Evolutionary conservation across 1,284 basidiomycete genomes (phyloP).

Genomic region (Cutaneotrichosporon cutaneum): DNA sequence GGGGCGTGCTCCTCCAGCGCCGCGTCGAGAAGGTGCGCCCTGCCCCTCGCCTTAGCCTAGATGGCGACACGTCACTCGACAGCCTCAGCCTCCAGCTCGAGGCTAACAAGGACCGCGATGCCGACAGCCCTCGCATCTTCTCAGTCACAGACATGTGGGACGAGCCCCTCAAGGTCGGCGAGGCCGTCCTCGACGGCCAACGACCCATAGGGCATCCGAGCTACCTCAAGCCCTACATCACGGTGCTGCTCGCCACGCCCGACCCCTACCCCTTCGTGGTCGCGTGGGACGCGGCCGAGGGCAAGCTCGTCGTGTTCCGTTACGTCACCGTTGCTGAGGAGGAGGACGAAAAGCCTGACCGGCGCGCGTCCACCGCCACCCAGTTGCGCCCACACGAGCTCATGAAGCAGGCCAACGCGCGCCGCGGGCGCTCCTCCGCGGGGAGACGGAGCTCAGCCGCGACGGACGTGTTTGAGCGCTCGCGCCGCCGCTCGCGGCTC

Average conservation of each 20-base stretch:
- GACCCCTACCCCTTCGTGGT: slow-evolving; percentile 41
- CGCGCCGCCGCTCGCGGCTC: slow-evolving; percentile 34
- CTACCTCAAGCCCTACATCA: slow-evolving; percentile 9
- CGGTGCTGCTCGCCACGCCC: slow-evolving; percentile 31
- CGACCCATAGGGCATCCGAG: not conserved
- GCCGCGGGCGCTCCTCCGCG: not conserved
- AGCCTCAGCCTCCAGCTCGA: slow-evolving; percentile 3
- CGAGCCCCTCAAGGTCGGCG: slow-evolving; percentile 65
- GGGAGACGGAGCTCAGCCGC: slow-evolving; percentile 5
- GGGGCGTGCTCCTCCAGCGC: slow-evolving; percentile 62
- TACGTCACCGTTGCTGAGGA: slow-evolving; percentile 21
- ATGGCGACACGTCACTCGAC: slow-evolving; percentile 7
- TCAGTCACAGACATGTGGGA: slow-evolving; percentile 71
- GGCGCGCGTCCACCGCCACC: slow-evolving; percentile 9
- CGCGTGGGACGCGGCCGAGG: slow-evolving; percentile 28
- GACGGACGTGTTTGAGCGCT: slow-evolving; percentile 38
- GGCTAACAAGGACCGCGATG: slow-evolving; percentile 62
- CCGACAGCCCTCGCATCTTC: slow-evolving; percentile 71
- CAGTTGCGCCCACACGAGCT: slow-evolving; percentile 36
- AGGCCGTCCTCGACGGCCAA: slow-evolving; percentile 27
- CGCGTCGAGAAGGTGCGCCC: slow-evolving; percentile 44
- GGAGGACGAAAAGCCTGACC: slow-evolving; percentile 8
- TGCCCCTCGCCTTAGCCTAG: not conserved
- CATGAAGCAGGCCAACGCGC: slow-evolving; percentile 20
- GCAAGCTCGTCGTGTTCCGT: slow-evolving; percentile 43